phyloP scores from a whole-genome alignment of 2,329 filamentous ascomycete species.

The Balansia obtecta region DNA sequence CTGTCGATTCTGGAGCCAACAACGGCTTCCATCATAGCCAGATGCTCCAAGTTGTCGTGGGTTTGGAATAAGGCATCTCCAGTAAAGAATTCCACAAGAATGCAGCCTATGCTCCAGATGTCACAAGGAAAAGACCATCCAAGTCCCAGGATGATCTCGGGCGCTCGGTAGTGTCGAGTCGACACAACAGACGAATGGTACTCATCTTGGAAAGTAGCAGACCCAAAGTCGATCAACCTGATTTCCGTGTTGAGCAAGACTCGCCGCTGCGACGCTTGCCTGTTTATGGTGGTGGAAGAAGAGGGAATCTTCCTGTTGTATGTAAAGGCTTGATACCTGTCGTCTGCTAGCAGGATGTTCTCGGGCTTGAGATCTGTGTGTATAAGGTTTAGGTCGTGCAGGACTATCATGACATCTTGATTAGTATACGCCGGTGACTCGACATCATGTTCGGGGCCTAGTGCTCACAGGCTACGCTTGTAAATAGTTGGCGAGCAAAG shows the following conservation, averaged over 20 bases:
- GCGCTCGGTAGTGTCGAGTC: constrained; percentile 56
- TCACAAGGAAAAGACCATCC: constrained; percentile 63
- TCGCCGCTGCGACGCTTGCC: constrained; percentile 49
- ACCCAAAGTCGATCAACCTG: constrained; percentile 58
- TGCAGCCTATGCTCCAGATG: constrained; percentile 64
- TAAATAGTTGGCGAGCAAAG: constrained; percentile 90
- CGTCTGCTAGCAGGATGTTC: constrained; percentile 56
- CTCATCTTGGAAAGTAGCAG: constrained; percentile 60
- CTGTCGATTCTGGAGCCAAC: constrained; percentile 46
- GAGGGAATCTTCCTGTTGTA: constrained; percentile 60
- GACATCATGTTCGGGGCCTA: neutral
- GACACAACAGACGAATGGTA: constrained; percentile 62
- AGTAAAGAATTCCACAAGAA: constrained; percentile 60
- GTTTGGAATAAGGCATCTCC: constrained; percentile 61
- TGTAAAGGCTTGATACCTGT: constrained; percentile 55
- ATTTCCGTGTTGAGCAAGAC: constrained; percentile 59
- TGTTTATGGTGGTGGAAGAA: constrained; percentile 45
- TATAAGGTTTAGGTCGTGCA: constrained; percentile 94
- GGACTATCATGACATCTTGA: constrained; percentile 39
- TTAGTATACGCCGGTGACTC: neutral
- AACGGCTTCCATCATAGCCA: constrained; percentile 66
- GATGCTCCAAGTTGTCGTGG: constrained; percentile 58
- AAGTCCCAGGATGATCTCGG: constrained; percentile 57
- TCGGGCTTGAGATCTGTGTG: constrained; percentile 72
- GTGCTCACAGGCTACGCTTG: constrained; percentile 89